phyloP scores from a whole-genome alignment of 1,139 yeast genomes.

The Taphrina flavorubra region DNA sequence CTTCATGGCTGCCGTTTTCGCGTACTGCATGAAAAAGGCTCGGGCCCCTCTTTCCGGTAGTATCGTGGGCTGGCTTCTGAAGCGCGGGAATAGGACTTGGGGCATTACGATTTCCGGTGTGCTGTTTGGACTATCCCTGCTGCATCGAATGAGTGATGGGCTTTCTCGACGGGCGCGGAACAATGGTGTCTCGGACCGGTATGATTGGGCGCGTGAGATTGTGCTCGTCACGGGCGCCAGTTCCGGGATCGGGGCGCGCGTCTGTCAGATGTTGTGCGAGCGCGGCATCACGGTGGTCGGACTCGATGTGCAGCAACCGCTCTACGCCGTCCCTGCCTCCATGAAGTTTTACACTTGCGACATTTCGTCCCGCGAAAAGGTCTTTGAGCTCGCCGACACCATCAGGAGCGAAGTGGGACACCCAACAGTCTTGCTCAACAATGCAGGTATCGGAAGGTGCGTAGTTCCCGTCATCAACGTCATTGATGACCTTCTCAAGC shows the following conservation, averaged over 20 bases:
- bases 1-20: slow-evolving; percentile 27
- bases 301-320: slow-evolving; percentile 64
- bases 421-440: slow-evolving; percentile 74
- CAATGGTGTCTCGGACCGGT: slow-evolving; percentile 27
- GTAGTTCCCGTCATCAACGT: background rate
- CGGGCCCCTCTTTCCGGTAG: slow-evolving; percentile 19
- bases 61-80: slow-evolving; percentile 26
- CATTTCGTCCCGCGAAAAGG: slow-evolving; percentile 60
- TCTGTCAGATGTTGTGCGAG: slow-evolving; percentile 59
- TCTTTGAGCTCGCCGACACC: slow-evolving; percentile 51
- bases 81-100: slow-evolving; percentile 32
- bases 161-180: slow-evolving; percentile 34
- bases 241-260: slow-evolving; percentile 72
- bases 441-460: slow-evolving; percentile 70
- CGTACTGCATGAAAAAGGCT: slow-evolving; percentile 15
- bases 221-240: slow-evolving; percentile 82
- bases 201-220: slow-evolving; percentile 54
- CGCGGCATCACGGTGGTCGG: slow-evolving; percentile 62
- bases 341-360: slow-evolving; percentile 68
- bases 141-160: slow-evolving; percentile 24
- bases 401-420: slow-evolving; percentile 57
- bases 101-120: slow-evolving; percentile 26
- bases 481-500: background rate
- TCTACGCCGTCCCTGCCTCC: slow-evolving; percentile 45
- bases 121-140: slow-evolving; percentile 24